Base-by-base conservation (phyloP, 805 yeast species). In the Wickerhamomyces alni region DNA sequence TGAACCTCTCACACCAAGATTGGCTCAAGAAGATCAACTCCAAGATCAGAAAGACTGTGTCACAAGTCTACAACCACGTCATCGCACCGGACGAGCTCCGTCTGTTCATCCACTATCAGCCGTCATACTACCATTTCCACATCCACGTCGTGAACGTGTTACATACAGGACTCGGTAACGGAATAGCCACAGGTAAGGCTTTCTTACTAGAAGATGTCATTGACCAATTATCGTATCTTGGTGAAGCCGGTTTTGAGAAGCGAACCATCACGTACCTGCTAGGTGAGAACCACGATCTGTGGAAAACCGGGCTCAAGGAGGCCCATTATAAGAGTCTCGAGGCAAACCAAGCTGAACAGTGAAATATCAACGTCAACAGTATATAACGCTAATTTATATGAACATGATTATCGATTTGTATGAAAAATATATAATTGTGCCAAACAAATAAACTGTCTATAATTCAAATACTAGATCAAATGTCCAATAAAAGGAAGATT, bases 71-170 rank as follows among this genome's bases (percentile, higher is more conserved):
- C 55, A 65, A 67, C 11, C 53, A 52, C 30, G 53, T 55, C 15
- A 50, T 87, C 11, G 58, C 50, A 2, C 50, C 64, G 1, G 82
- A 82, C 54, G 74, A 80, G 49, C 58, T 93, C 48, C 73, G 95
- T 42, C 57, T 88, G 1, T 93, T 85, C 55, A 72, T 93, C 36
- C 99, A 93, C 65, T 85, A 93, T 60, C 98, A 89, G 49, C 99
- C 99, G 0, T 84, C 96, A 0, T 93, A 91, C 59, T 93, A 93
- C 56, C 98, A 93, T 55, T 82, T 93, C 67, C 99, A 93, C 57
- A 73, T 93, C 15, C 99, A 93, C 58, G 81, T 87, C 15, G 95
- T 87, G 16, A 82, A 85, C 52, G 69, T 84, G 6, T 69, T 62
- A 16, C 85, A 85, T 50, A 77, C 76, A 2, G 86, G 93, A 1